Evolutionary conservation across 495 filamentous ascomycete species (phyloP).

Genomic region (Evansstolkia leycettana): DNA sequence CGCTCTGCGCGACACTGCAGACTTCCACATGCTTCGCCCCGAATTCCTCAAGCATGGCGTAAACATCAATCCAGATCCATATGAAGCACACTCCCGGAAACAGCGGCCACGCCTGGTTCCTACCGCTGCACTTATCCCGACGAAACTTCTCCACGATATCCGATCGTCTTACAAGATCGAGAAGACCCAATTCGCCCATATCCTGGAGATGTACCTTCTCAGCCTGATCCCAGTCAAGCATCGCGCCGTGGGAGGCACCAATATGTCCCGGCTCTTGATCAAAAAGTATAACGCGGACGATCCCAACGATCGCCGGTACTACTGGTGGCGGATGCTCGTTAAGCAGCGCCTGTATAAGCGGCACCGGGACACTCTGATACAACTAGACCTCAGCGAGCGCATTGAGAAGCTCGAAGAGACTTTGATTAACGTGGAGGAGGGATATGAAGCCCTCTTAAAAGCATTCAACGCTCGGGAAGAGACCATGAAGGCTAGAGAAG

Average conservation of each 20-base stretch:
- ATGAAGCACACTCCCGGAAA: slow-evolving; percentile 22
- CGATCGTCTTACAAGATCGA: slow-evolving; percentile 64
- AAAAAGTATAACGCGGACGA: slow-evolving; percentile 40
- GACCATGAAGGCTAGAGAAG: slow-evolving; percentile 9
- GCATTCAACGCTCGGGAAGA: slow-evolving; percentile 31
- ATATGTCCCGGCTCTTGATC: slow-evolving; percentile 38
- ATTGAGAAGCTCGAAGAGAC: slow-evolving; percentile 74
- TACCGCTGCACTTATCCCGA: slow-evolving; percentile 48
- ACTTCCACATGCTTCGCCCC: slow-evolving; percentile 52
- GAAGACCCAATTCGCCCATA: slow-evolving; percentile 72
- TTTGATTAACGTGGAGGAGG: slow-evolving; percentile 63
- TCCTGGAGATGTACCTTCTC: slow-evolving; percentile 84
- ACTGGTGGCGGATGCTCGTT: slow-evolving; percentile 70
- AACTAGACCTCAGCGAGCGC: slow-evolving; percentile 65
- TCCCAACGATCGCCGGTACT: slow-evolving; percentile 51
- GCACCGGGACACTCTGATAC: slow-evolving; percentile 62
- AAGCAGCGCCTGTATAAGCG: slow-evolving; percentile 74
- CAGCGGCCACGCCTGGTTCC: slow-evolving; percentile 38
- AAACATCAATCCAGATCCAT: slow-evolving; percentile 31
- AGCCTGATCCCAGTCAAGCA: slow-evolving; percentile 53
- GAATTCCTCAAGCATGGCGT: slow-evolving; percentile 32
- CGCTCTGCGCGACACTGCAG: slow-evolving; percentile 72
- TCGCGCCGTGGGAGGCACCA: slow-evolving; percentile 39
- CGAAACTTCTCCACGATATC: slow-evolving; percentile 42
- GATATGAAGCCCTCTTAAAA: slow-evolving; percentile 60